Base-by-base conservation (phyloP, 176 grass and related monocot species). In the Cenchrus fungigraminus region DNA sequence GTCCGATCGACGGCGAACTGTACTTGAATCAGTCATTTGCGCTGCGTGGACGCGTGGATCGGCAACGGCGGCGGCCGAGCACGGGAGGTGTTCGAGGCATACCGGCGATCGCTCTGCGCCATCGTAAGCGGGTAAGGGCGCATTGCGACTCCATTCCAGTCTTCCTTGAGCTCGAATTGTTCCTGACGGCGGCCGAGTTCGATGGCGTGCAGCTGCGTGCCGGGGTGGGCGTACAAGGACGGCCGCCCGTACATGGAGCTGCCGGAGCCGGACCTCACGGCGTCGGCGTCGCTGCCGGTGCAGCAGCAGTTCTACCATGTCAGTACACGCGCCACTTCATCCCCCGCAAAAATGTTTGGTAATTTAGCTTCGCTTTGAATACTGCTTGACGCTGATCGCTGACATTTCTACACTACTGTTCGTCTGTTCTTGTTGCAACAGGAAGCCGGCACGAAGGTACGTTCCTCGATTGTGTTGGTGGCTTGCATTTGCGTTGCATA, bases 271-370 rank as follows among this genome's bases (percentile, higher is more conserved):
- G 78, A 89, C 20, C 77, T 98, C 25, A 42, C 86, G 47, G 63
- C 85, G 74, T 86, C 83, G 65, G 89, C 90, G 62, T 95, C 81
- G 19, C 64, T 73, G 45, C 91, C 78, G 76, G 66, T 86, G 45
- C 97, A 98, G 71, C 63, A 85, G 75, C 91, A 89, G n/a, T 91
- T 98, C 78, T 98, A 98, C 71, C 87, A 90, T 62, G 95, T 98
- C 79, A 72, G 77, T 71, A 46, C 2, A 55, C 16, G 10, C 5
- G 45, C 46, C 34, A 58, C 53, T 9, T 70, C 52, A 65, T 45
- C 61, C 46, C 45, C 61, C 40, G 58, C 7, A 22, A 58, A 65
- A 49, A 29, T n/a, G 22, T 28, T 70, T 51, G 67, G 45, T 75
- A 56, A 12, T 28, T 10, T 28, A 12, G 16, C 29, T 7, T 20